phyloP scores from a whole-genome alignment of 768 basidiomycete species.

The Auriscalpium orientale region DNA sequence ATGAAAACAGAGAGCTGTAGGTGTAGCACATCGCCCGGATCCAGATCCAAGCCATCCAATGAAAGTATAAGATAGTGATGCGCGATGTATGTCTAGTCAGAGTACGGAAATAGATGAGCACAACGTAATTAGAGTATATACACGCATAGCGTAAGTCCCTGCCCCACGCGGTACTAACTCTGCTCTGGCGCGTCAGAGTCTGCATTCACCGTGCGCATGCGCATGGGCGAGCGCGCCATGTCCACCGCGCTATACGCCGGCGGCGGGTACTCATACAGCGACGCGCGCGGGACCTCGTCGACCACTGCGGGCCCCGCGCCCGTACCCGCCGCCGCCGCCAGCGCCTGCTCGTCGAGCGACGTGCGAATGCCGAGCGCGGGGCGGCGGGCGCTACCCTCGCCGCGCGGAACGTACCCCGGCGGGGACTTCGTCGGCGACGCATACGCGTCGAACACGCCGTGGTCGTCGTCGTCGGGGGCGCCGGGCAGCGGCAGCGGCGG shows the following conservation, averaged over 20 bases:
- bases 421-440: neutral
- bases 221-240: neutral
- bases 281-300: neutral
- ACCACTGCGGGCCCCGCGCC: conserved; percentile 1
- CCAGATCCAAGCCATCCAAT: too few species aligned
- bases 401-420: neutral
- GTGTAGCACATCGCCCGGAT: too few species aligned
- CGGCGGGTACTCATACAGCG: conserved; percentile 6
- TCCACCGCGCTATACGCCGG: conserved; percentile 13
- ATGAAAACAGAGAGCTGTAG: too few species aligned
- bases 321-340: neutral
- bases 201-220: neutral
- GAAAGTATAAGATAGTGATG: too few species aligned
- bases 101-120: too few species aligned
- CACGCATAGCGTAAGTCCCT: too few species aligned
- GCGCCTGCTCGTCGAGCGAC: neutral
- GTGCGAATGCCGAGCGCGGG: neutral
- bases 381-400: neutral
- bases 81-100: too few species aligned
- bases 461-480: too few species aligned
- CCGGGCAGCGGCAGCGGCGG: neutral
- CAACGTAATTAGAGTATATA: too few species aligned
- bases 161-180: too few species aligned
- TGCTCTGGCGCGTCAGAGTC: neutral
- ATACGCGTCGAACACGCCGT: neutral